These are phyloP conservation scores for Diospyros lotus DNA, from an alignment of 148 eudicot species.

Conservation along the genomic window DNA sequence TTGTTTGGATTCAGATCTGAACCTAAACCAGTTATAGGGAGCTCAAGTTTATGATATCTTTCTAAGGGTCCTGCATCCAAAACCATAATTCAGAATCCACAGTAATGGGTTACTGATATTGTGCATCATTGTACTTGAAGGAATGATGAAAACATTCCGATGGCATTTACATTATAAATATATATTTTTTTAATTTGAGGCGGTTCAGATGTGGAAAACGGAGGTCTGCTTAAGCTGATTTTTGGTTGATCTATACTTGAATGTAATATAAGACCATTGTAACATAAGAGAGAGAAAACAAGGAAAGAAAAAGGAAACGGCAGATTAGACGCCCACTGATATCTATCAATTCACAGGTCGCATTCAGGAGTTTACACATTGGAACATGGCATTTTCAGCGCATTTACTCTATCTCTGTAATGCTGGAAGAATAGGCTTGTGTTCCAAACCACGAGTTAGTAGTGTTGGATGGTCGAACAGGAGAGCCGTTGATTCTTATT, in stretches of 20 bases:
- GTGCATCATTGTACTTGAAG: too few relatives aligned
- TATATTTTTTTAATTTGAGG: too few relatives aligned
- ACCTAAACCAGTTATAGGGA: too few relatives aligned
- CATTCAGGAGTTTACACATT: conserved; percentile 12
- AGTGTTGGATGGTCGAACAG: conserved; percentile 27
- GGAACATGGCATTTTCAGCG: conserved; percentile 32
- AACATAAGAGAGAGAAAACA: background rate
- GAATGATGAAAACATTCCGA: too few relatives aligned
- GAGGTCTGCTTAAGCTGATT: too few relatives aligned
- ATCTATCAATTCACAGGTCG: conserved; percentile 24
- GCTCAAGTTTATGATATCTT: too few relatives aligned
- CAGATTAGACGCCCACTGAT: background rate
- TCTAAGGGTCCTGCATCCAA: too few relatives aligned
- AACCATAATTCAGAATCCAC: too few relatives aligned
- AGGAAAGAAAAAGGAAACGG: background rate
- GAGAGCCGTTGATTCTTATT: conserved; percentile 30
- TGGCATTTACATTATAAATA: too few relatives aligned
- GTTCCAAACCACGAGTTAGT: conserved; percentile 17
- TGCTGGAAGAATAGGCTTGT: conserved; percentile 28
- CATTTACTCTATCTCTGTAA: conserved; percentile 42
- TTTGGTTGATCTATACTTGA: background rate
- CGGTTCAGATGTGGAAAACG: too few relatives aligned
- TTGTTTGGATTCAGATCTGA: too few relatives aligned
- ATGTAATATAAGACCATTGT: background rate
- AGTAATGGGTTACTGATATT: too few relatives aligned